phyloP scores from a whole-genome alignment of 129 eudicot species.

The Tagetes patula region DNA sequence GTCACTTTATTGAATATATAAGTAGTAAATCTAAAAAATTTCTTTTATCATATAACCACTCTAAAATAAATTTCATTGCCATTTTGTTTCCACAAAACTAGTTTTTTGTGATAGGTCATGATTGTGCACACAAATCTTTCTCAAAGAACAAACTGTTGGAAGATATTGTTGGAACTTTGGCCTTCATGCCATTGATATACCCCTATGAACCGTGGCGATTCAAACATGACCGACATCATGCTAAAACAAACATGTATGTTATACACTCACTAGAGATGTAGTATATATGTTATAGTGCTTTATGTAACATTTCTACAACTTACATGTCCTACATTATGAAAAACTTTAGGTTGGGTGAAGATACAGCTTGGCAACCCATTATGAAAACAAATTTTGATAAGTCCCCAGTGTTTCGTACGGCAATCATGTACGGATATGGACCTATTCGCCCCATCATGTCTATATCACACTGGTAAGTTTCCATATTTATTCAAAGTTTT shows the following conservation, averaged over 20 bases:
- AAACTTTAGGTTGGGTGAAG: slow-evolving; percentile 65
- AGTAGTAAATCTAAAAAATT: background rate
- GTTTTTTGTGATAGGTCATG: slow-evolving; percentile 99
- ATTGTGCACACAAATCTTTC: slow-evolving; percentile 98
- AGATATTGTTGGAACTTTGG: slow-evolving; percentile 94
- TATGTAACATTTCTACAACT: slow-evolving; percentile 1
- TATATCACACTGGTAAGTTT: slow-evolving; percentile 82
- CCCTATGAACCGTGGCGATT: slow-evolving; percentile 99
- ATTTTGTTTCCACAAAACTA: slow-evolving; percentile 34
- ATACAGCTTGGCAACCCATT: slow-evolving; percentile 97
- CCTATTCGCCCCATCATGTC: slow-evolving; percentile 87
- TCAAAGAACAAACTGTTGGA: slow-evolving; percentile 88
- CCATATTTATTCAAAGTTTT: background rate
- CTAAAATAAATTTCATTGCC: slow-evolving; percentile 13
- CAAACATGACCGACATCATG: slow-evolving; percentile 95
- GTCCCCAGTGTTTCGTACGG: slow-evolving; percentile 52
- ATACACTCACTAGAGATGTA: slow-evolving; percentile 11
- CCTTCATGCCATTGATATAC: slow-evolving; percentile 84
- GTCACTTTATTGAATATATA: too few species aligned
- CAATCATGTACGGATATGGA: slow-evolving; percentile 74
- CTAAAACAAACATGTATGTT: slow-evolving; percentile 91
- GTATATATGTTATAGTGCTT: background rate
- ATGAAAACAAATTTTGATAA: slow-evolving; percentile 50
- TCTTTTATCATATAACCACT: background rate
- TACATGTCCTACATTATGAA: slow-evolving; percentile 9